Evolutionary conservation across 1,284 basidiomycete species (phyloP), one percentile per base, ranked within the genome.

Genomic region (Boletus semigastroideus): DNA sequence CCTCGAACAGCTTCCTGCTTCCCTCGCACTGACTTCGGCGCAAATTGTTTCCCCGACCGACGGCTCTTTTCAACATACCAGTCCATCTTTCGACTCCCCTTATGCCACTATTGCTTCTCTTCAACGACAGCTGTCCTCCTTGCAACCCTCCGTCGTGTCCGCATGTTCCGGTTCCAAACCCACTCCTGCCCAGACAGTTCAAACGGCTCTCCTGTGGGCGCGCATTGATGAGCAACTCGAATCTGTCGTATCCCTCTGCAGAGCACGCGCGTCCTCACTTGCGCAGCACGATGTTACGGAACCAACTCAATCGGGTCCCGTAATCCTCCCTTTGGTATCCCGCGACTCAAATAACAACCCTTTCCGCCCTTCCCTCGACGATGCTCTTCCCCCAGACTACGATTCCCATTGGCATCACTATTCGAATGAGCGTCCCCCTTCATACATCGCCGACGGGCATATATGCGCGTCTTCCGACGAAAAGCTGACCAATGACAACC

Each of bases 161-260:
- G 36, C 52, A 1, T 48, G 47, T 7, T 52, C 64, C 10, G 48
- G 36, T 1, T 49, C 55, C 25, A 31, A 72, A 62, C 42, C 63
- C 67, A 71, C 80, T 7, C 80, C 85, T 2, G 73, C 79, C 2
- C 68, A 79, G n/a, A 77, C 72, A 2, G 80, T 86, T 5, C 84
- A 90, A 62, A 71, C 77, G 2, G 78, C 85, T 2, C 72, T 92
- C 16, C 72, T 92, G 1, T 93, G 90, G 90, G 74, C 78, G 5
- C 74, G 78, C 33, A 83, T 92, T 30, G 87, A 91, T 59, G 77
- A 82, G 50, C 80, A 90, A 50, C 78, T 92, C 2, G 90, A 91
- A 56, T 74, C 71, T 11, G 80, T 92, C 13, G 76, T 84, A 2
- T 67, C 75, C 2, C 75, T 90, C 58, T 90, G 86, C 65, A 80